Evolutionary conservation across 306 rosid genomes (phyloP).

Genomic region (Ormosia emarginata): DNA sequence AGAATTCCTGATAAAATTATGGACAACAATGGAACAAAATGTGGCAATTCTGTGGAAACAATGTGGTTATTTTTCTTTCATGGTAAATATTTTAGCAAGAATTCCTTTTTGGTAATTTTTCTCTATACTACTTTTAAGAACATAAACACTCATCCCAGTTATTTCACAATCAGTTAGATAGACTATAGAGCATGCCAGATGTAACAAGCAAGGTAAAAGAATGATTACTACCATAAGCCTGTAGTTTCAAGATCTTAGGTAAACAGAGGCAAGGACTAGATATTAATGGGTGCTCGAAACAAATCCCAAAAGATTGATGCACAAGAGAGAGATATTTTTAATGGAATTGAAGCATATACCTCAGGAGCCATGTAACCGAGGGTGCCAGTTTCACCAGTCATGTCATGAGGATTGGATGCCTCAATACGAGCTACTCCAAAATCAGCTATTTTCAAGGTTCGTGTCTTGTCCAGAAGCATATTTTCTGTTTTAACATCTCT

Average conservation of each 20-base stretch:
- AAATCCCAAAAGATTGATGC: not conserved
- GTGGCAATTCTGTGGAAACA: too few relatives aligned
- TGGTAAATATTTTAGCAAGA: too few relatives aligned
- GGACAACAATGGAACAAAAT: too few relatives aligned
- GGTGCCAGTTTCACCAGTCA: constrained; percentile 99
- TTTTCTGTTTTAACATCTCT: constrained; percentile 99
- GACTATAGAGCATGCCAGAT: not conserved
- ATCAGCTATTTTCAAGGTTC: constrained; percentile 89
- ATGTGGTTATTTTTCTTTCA: too few relatives aligned
- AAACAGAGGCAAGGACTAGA: not conserved
- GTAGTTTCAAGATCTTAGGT: not conserved
- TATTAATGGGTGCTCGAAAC: not conserved
- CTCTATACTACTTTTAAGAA: not conserved
- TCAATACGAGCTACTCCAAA: constrained; percentile 99
- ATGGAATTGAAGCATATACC: constrained; percentile 48
- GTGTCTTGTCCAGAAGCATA: constrained; percentile 94
- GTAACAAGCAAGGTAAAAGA: not conserved
- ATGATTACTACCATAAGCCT: not conserved
- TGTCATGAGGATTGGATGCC: constrained; percentile 98
- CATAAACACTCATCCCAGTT: not conserved
- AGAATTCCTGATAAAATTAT: not conserved
- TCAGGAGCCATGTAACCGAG: constrained; percentile 98
- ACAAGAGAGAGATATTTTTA: not conserved
- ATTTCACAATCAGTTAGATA: constrained; percentile 6
- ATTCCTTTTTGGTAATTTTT: too few relatives aligned